Evolutionary conservation across 108 stramenopile genomes (phyloP).

Genomic region (Pelagomonas calceolata): DNA sequence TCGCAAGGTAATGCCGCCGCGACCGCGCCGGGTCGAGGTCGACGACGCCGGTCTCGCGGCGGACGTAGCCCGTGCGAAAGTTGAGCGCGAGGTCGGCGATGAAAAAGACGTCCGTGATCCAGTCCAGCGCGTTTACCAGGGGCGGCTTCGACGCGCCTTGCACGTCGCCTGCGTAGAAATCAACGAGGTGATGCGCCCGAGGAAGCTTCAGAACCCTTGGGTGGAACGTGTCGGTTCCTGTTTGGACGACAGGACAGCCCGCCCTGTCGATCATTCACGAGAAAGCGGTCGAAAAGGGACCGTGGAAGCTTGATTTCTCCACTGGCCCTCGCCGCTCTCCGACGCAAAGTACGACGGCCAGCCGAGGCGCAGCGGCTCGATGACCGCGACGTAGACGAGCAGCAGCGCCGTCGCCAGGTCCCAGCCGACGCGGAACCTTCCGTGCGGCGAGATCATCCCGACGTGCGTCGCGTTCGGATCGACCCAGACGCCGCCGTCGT

Average conservation of each 20-base stretch:
- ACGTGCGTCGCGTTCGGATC: not conserved
- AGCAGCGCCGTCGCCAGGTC: slow-evolving; percentile 1
- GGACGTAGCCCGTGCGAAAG: slow-evolving; percentile 34
- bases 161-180: no score
- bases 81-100: slow-evolving; percentile 31
- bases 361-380: slow-evolving; percentile 14
- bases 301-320: not conserved
- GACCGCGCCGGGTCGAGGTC: slow-evolving; percentile 5
- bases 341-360: not conserved
- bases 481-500: no score
- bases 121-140: no score
- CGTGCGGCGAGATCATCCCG: slow-evolving; percentile 3
- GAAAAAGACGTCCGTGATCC: slow-evolving; percentile 25
- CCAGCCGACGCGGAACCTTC: not conserved
- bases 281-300: no score
- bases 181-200: no score
- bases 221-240: no score
- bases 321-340: not conserved
- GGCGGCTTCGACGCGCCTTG: no score
- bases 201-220: no score
- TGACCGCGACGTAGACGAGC: slow-evolving; percentile 19
- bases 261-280: no score
- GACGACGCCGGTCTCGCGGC: slow-evolving; percentile 3
- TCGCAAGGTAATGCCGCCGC: slow-evolving; percentile 5
- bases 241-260: no score